phyloP scores from a whole-genome alignment of 371 early-diverging fungal species.

The Syncephalastrum monosporum region DNA sequence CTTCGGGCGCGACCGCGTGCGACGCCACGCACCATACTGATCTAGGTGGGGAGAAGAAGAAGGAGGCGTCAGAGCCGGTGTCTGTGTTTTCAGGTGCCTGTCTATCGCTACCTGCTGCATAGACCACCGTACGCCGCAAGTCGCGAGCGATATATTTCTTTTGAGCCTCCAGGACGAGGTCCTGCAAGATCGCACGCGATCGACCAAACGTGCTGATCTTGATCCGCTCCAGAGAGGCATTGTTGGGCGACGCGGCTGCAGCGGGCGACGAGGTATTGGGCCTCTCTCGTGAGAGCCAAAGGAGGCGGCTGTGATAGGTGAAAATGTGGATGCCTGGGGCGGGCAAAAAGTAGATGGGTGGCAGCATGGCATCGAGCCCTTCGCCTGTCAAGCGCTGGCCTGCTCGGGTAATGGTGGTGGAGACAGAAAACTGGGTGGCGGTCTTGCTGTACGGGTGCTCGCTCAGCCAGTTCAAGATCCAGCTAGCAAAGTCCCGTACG shows the following conservation, averaged over 20 bases:
- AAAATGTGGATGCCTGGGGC: slow-evolving; percentile 65
- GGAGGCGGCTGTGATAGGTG: slow-evolving; percentile 50
- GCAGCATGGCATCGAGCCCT: slow-evolving; percentile 43
- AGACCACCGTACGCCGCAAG: slow-evolving; percentile 61
- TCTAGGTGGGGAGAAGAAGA: slow-evolving; percentile 20
- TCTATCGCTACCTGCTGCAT: slow-evolving; percentile 48
- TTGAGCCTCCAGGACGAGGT: slow-evolving; percentile 57
- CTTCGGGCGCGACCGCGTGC: slow-evolving; percentile 50
- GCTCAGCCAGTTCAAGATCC: slow-evolving; percentile 62
- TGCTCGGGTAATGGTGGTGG: slow-evolving; percentile 51
- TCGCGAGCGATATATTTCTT: slow-evolving; percentile 58
- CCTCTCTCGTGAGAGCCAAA: slow-evolving; percentile 56
- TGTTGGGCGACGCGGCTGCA: slow-evolving; percentile 34
- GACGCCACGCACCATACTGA: slow-evolving; percentile 67
- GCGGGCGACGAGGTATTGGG: slow-evolving; percentile 36
- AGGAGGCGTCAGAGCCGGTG: not conserved
- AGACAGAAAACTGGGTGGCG: slow-evolving; percentile 61
- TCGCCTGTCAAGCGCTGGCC: slow-evolving; percentile 49
- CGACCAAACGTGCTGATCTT: slow-evolving; percentile 61
- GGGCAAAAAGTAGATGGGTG: slow-evolving; percentile 63
- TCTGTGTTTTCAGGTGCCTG: not conserved
- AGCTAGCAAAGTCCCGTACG: slow-evolving; percentile 10
- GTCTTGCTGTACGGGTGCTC: slow-evolving; percentile 57
- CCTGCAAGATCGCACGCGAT: slow-evolving; percentile 50
- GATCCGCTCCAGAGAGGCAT: slow-evolving; percentile 51